Evolutionary conservation across 345 rosid genomes (phyloP), one percentile per base, ranked within the genome.

Genomic region (Hirschfeldia incana): DNA sequence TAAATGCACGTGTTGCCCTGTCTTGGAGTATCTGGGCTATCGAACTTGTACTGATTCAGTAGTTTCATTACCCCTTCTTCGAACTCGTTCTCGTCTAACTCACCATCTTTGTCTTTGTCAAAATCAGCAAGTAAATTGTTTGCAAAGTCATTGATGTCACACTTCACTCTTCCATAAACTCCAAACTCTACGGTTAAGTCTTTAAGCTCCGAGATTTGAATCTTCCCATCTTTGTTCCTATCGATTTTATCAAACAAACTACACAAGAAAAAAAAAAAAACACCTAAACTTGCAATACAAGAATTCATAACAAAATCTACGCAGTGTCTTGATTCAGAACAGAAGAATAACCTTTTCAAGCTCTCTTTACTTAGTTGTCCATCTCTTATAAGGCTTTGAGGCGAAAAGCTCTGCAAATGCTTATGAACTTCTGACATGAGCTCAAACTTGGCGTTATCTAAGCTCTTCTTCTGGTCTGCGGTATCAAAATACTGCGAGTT

Each of bases 381-480:
- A 1, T 76, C 84, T 81, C 80, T 73, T 16, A 81, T 72, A 37
- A 81, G 78, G 16, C 51, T 81, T 60, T 13, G 66, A 67, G 81
- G 84, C 2, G 84, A 81, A 60, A 76, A 76, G 51, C 78, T 66
- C 8, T 76, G 81, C 27, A 81, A 72, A 76, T 81, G 84, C 55
- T 81, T 81, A 72, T 76, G 78, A 67, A 81, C 84, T 76, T 77
- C 84, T 0, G 78, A 81, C 78, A 77, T 81, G n/a, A 81, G 81
- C 66, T 81, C 84, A 77, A 76, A 81, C 70, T 62, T 81, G 63
- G 84, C 80, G 5, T 76, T 74, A 17, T 81, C 80, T 72, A 81
- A 72, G 33, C 80, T 76, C 77, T 77, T 76, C 71, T 65, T 81
- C 55, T 81, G 84, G 60, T 76, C 84, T 46, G 73, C 57, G 8